phyloP scores from a whole-genome alignment of 2,329 filamentous ascomycete species.

The Emydomyces testavorans region DNA sequence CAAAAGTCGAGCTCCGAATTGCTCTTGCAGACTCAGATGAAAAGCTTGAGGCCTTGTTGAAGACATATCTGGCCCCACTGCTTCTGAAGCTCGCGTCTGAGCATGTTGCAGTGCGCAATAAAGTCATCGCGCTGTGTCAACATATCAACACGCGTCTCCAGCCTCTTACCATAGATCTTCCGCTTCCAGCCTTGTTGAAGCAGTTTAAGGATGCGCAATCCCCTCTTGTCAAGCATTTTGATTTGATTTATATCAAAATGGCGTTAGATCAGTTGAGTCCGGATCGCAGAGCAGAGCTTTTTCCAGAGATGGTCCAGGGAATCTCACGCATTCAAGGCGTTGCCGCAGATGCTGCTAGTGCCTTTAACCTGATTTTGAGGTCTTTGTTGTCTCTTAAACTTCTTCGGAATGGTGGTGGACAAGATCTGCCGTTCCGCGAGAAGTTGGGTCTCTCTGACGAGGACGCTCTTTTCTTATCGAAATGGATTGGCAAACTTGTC shows the following conservation, averaged over 20 bases:
- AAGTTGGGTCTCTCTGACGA: constrained; percentile 55
- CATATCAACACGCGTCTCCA: constrained; percentile 58
- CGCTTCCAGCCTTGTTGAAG: constrained; percentile 69
- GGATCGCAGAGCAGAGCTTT: constrained; percentile 55
- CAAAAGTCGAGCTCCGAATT: constrained; percentile 76
- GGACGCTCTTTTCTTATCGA: constrained; percentile 63
- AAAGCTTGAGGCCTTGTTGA: constrained; percentile 67
- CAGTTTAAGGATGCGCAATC: constrained; percentile 76
- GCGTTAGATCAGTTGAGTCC: constrained; percentile 54
- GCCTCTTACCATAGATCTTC: constrained; percentile 57
- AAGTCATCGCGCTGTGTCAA: constrained; percentile 60
- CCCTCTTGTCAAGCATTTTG: constrained; percentile 71
- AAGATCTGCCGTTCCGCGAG: constrained; percentile 58
- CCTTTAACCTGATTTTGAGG: constrained; percentile 75
- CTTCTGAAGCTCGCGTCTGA: constrained; percentile 79
- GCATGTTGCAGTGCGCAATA: constrained; percentile 65
- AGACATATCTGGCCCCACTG: constrained; percentile 67
- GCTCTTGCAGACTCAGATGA: constrained; percentile 70
- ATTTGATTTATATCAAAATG: constrained; percentile 80
- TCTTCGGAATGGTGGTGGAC: constrained; percentile 64
- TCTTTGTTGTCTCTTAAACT: constrained; percentile 56
- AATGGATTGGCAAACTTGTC: constrained; percentile 66
- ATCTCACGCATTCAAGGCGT: constrained; percentile 34
- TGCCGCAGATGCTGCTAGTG: constrained; percentile 48
- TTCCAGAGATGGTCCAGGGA: constrained; percentile 59